Evolutionary conservation across 257 asterid genomes (phyloP).

Genomic region (Ballota nigra): DNA sequence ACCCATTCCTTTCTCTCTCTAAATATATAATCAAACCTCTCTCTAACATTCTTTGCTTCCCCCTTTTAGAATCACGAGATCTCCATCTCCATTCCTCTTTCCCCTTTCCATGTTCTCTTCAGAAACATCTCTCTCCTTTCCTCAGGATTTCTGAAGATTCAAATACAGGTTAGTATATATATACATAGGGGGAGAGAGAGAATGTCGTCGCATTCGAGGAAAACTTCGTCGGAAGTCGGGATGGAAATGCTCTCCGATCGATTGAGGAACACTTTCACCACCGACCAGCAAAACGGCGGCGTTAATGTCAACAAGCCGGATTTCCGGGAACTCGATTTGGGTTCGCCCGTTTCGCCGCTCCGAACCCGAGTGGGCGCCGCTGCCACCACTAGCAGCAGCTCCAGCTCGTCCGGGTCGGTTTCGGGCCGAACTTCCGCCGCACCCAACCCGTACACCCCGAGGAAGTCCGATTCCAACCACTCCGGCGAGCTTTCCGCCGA

Average conservation of each 20-base stretch:
- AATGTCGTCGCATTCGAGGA: no score
- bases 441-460: constrained; percentile 26
- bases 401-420: constrained; percentile 82
- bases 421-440: constrained; percentile 50
- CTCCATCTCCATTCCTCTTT: constrained; percentile 44
- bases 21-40: constrained; percentile 12
- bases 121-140: constrained; percentile 11
- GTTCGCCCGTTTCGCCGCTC: constrained; percentile 71
- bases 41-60: constrained; percentile 50
- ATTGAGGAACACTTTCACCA: constrained; percentile 37
- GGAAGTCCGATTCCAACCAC: constrained; percentile 47
- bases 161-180: not conserved
- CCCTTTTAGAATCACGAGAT: constrained; percentile 66
- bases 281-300: constrained; percentile 27
- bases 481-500: constrained; percentile 73
- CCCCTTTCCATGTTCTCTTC: constrained; percentile 28
- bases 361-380: constrained; percentile 29
- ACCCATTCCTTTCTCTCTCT: constrained; percentile 20
- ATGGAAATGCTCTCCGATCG: constrained; percentile 54
- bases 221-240: constrained; percentile 35
- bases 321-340: constrained; percentile 72
- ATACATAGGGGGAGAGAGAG: not conserved
- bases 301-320: constrained; percentile 63
- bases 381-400: constrained; percentile 53
- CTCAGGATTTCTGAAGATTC: constrained; percentile 11